Evolutionary conservation across 2,329 filamentous ascomycete species (phyloP).

Genomic region (Eurotiales sp.): DNA sequence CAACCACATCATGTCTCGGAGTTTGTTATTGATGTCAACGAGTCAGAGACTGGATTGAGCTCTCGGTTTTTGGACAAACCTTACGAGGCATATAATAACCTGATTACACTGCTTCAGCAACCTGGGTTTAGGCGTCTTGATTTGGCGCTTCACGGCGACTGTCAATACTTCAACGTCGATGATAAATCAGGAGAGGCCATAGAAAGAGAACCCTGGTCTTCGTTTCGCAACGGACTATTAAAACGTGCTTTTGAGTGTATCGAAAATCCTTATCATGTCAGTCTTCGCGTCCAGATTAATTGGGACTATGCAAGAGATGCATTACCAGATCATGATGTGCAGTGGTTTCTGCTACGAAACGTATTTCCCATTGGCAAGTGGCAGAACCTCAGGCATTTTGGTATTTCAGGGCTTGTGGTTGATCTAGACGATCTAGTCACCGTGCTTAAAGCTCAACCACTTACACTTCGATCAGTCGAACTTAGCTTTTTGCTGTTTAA

Average conservation of each 20-base stretch:
- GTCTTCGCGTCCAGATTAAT: neutral
- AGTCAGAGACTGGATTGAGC: constrained; percentile 28
- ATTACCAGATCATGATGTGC: neutral
- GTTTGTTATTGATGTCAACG: constrained; percentile 31
- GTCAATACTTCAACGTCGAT: neutral
- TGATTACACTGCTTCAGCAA: constrained; percentile 20
- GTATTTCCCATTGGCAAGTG: neutral
- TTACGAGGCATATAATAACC: constrained; percentile 23
- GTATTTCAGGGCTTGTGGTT: neutral
- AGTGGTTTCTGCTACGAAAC: neutral
- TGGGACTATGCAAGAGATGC: neutral
- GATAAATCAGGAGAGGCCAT: no score
- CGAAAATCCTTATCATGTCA: neutral
- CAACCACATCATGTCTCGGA: constrained; percentile 28
- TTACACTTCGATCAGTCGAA: neutral
- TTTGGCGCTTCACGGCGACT: constrained; percentile 21
- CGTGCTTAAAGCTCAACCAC: neutral
- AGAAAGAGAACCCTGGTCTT: neutral
- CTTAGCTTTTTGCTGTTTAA: neutral
- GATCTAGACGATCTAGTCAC: neutral
- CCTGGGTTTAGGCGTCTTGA: constrained; percentile 27
- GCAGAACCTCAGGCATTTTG: neutral
- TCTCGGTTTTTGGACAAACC: constrained; percentile 26
- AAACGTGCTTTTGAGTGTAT: neutral
- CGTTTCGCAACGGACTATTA: neutral